Percentiles rank a stretch among this genome's conserved stretches.
phyloP scores from a whole-genome alignment of 352 stramenopile species.

The Phytopythium cucurbitacearum region DNA sequence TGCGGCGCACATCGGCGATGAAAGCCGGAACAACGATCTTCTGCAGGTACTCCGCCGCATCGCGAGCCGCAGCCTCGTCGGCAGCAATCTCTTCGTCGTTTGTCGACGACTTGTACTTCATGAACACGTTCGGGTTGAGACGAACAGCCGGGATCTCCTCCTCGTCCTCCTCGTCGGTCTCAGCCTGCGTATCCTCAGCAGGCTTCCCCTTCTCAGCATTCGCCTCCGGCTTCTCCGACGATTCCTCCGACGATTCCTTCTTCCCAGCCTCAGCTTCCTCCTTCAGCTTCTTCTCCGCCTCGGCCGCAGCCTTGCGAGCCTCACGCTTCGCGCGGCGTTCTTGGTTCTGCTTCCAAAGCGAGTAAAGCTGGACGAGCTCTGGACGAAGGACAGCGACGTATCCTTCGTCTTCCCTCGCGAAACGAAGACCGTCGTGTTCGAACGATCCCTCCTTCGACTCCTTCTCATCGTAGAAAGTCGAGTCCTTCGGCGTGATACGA shows the following conservation, averaged over 20 bases:
- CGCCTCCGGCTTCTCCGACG: slow-evolving; percentile 13
- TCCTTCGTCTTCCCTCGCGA: slow-evolving; percentile 78
- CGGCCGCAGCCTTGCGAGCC: slow-evolving; percentile 39
- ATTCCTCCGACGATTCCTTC: slow-evolving; percentile 19
- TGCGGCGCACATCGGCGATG: slow-evolving; percentile 77
- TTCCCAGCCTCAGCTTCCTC: slow-evolving; percentile 17
- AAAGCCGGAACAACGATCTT: slow-evolving; percentile 85
- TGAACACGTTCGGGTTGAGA: slow-evolving; percentile 88
- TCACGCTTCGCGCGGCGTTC: slow-evolving; percentile 51
- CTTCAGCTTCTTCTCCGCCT: slow-evolving; percentile 41
- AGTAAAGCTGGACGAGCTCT: slow-evolving; percentile 91
- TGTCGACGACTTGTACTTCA: slow-evolving; percentile 81
- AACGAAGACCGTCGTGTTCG: slow-evolving; percentile 47
- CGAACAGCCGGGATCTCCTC: slow-evolving; percentile 50
- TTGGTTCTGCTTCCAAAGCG: slow-evolving; percentile 88
- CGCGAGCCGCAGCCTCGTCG: slow-evolving; percentile 70
- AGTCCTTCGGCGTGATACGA: slow-evolving; percentile 92
- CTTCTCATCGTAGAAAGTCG: slow-evolving; percentile 86
- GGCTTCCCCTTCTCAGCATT: slow-evolving; percentile 9
- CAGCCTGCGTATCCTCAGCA: slow-evolving; percentile 22
- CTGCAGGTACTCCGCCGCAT: slow-evolving; percentile 81
- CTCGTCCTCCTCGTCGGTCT: slow-evolving; percentile 44
- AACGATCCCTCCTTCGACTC: slow-evolving; percentile 14
- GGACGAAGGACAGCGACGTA: slow-evolving; percentile 89
- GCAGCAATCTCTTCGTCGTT: slow-evolving; percentile 55